phyloP scores from a whole-genome alignment of 192 early-diverging fungal species.

The Coemansia sp. region DNA sequence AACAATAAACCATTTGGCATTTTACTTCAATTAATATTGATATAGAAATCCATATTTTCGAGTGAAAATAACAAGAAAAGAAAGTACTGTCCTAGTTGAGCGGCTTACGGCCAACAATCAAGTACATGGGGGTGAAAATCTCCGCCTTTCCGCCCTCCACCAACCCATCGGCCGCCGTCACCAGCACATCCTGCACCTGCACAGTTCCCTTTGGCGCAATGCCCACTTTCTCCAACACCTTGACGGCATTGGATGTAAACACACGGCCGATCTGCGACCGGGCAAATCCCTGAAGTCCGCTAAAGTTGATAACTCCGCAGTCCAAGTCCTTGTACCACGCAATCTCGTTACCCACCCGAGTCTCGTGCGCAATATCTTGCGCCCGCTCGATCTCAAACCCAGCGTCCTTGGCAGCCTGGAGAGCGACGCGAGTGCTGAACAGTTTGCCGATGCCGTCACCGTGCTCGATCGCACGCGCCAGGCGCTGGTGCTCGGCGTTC shows the following conservation, averaged over 20 bases:
- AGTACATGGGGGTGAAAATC: constrained; percentile 96
- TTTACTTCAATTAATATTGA: too few relatives aligned
- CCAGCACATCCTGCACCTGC: constrained; percentile 79
- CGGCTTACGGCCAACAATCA: constrained; percentile 75
- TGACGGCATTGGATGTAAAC: constrained; percentile 76
- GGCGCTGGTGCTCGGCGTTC: constrained; percentile 69
- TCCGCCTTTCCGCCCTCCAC: constrained; percentile 74
- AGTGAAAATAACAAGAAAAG: constrained; percentile 12
- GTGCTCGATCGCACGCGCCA: constrained; percentile 84
- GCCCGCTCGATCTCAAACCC: constrained; percentile 82
- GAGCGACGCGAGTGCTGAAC: constrained; percentile 67
- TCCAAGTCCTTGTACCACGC: constrained; percentile 85
- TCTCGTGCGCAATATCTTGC: constrained; percentile 62
- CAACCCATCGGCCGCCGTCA: constrained; percentile 79
- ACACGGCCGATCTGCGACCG: constrained; percentile 63
- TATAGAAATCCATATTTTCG: background rate
- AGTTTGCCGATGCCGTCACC: constrained; percentile 92
- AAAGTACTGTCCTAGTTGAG: constrained; percentile 22
- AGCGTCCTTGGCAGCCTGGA: constrained; percentile 77
- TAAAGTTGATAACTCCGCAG: constrained; percentile 41
- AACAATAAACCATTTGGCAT: too few relatives aligned
- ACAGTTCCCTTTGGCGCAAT: constrained; percentile 83
- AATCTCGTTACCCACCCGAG: constrained; percentile 62
- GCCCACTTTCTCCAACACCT: constrained; percentile 76
- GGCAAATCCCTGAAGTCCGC: constrained; percentile 50